Evolutionary conservation across 495 filamentous ascomycete species (phyloP), one percentile per base, ranked within the genome.

Genomic region (Annulohypoxylon maeteangense): DNA sequence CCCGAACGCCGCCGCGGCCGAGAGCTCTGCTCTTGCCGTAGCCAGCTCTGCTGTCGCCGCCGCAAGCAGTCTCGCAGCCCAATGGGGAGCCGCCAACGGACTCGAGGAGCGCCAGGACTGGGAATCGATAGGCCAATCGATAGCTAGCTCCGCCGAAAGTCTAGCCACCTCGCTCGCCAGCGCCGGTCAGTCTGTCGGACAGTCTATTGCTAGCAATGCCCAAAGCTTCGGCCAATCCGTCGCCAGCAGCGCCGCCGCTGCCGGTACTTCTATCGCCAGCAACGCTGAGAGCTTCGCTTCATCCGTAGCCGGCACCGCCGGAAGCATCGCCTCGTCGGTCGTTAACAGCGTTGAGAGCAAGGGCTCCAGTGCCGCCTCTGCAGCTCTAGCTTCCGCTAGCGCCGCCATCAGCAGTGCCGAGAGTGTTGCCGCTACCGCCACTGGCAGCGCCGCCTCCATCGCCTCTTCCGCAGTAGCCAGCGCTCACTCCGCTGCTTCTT

Each of bases 341-440:
- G 70, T 25, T 20, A 53, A 38, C 55, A 69, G 65, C 32, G 61
- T 62, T 1, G 53, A 42, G 27, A 64, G 64, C 55, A 7, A 60
- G 25, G 69, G 58, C 20, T 16, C 51, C 0, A 72, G 65, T 10
- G 65, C 54, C 36, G 65, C 34, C 16, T 29, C 64, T 3, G 65
- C 16, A 4, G 70, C 65, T 0, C 5, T 72, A 14, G 64, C 70
- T 4, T 68, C 64, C 32, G 70, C 70, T 10, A 72, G 56, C 31
- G 53, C 42, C 4, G 70, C 55, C 16, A 53, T 72, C 29, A 20
- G 54, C 1, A 72, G 70, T n/a, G 70, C 70, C 4, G 53, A 68
- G 59, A 72, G 65, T 20, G 71, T 74, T 45, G 71, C 66, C 18
- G 65, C 71, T 5, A 74, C 71, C 11, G 71, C 71, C 11, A 74